A percentile compares a stretch with the other conserved stretches of the same genome.
Conservation (phyloP, 306 rosid species). For the Mimosa pudica region DNA sequence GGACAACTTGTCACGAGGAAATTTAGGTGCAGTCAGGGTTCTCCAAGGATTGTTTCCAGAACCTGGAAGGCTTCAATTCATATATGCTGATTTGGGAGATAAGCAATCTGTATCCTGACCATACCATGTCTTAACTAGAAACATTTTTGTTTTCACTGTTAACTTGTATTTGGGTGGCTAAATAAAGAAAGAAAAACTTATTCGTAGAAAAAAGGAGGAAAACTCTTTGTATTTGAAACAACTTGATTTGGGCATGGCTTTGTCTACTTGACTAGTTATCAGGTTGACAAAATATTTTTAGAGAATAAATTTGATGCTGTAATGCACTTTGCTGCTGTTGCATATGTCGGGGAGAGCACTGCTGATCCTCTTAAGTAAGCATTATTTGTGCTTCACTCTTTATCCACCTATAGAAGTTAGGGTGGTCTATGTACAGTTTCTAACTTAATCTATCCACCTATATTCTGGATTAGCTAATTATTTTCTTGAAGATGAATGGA, state of each 20-base stretch:
- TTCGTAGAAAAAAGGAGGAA: background rate
- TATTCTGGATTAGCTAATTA: background rate
- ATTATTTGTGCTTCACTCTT: constrained; percentile 13
- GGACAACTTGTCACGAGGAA: constrained; percentile 96
- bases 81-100: constrained; percentile 93
- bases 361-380: constrained; percentile 91
- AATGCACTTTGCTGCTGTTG: constrained; percentile 99
- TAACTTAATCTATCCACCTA: constrained; percentile 16
- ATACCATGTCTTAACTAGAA: constrained; percentile 19
- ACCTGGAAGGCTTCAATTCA: constrained; percentile 95
- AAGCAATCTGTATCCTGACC: constrained; percentile 74
- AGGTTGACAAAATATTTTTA: constrained; percentile 86
- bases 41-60: constrained; percentile 81
- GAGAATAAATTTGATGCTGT: constrained; percentile 98
- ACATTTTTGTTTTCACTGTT: constrained; percentile 19
- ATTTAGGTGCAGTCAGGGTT: constrained; percentile 86
- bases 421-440: constrained; percentile 17
- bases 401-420: constrained; percentile 8
- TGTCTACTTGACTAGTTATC: constrained; percentile 66
- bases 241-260: constrained; percentile 13
- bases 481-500: constrained; percentile 6
- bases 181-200: background rate
- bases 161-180: background rate
- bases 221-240: constrained; percentile 9
- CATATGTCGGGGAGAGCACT: constrained; percentile 99